Evolutionary conservation across 2,329 filamentous ascomycete genomes (phyloP).

Genomic region (Teratosphaeria gauchensis): DNA sequence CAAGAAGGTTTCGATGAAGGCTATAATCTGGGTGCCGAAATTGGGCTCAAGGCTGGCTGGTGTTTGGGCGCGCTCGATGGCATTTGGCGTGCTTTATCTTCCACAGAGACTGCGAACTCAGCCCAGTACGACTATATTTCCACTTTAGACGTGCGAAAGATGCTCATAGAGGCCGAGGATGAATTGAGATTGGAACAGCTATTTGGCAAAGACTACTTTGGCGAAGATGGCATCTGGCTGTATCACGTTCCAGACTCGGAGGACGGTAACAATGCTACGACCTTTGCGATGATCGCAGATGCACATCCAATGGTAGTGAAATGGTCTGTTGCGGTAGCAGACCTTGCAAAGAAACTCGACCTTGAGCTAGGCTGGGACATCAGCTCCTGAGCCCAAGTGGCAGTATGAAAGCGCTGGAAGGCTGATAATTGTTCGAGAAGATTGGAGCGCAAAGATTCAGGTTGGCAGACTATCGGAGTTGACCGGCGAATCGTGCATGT

Average conservation of each 20-base stretch:
- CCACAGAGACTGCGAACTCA: constrained; percentile 5
- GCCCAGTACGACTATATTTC: constrained; percentile 11
- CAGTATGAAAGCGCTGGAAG: neutral
- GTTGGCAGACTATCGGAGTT: neutral
- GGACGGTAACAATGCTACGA: constrained; percentile 32
- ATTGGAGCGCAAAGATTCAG: neutral
- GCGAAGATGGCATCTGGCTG: constrained; percentile 60
- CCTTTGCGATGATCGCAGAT: constrained; percentile 54
- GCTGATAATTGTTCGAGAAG: neutral
- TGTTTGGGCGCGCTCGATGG: constrained; percentile 71
- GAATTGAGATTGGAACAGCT: constrained; percentile 45
- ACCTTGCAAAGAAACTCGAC: constrained; percentile 6
- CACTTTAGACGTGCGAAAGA: constrained; percentile 2
- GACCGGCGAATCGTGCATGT: neutral
- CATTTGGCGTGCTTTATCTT: constrained; percentile 28
- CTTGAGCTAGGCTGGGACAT: constrained; percentile 3
- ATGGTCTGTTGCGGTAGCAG: constrained; percentile 41
- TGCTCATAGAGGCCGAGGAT: constrained; percentile 27
- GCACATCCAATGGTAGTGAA: constrained; percentile 57
- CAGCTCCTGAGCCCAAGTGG: neutral
- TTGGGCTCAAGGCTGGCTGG: constrained; percentile 66
- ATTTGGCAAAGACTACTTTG: constrained; percentile 59
- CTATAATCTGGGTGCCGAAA: constrained; percentile 69
- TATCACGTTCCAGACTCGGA: constrained; percentile 40
- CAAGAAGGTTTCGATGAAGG: constrained; percentile 90